Base-by-base conservation (phyloP, 495 filamentous ascomycete species). In the Aspergillus saccharolyticus region DNA sequence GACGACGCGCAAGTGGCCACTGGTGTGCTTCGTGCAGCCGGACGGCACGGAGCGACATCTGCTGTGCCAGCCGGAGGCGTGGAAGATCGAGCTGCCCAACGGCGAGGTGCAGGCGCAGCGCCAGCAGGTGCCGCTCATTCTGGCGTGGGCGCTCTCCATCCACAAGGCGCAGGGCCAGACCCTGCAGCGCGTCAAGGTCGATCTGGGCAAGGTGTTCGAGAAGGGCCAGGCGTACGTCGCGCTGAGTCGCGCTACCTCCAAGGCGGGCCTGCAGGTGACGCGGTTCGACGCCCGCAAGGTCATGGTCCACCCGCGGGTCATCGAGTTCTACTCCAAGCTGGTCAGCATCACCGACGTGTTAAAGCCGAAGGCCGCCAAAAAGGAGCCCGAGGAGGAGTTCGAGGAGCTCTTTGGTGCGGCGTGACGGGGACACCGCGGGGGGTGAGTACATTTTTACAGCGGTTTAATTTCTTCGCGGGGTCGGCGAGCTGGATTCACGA, bases 121-220 rank as follows among this genome's bases (percentile, higher is more conserved):
- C 20, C 64, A 70, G 57, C 79, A 82, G 53, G 71, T 82, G 9
- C 59, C 94, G 2, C 78, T 98, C 30, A 97, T 97, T 52, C 79
- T 98, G 12, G 94, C 94, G 1, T 97, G 94, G 94, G 95, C 94
- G 15, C 74, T 98, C 16, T 96, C 90, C 2, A 97, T 98, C 59
- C 94, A 98, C 77, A 98, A 98, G 74, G 94, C 95, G 9, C 94
- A 98, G 67, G 94, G 94, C 0, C 95, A 97, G 67, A 97, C 94
- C 15, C 77, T 98, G 45, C 91, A 96, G 65, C 81, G 94, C 16
- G 95, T 97, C 48, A 96, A 96, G 69, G 92, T 98, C 6, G 91
- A 97, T 63, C 78, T 98, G 0, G 90, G 90, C 16, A 86, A 80
- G 61, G 90, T 94, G 9, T 98, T 98, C 63, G 94, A 97, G 70